Evolutionary conservation across 2,329 filamentous ascomycete genomes (phyloP).

Genomic region (Immersiporthe knoxdaviesiana): DNA sequence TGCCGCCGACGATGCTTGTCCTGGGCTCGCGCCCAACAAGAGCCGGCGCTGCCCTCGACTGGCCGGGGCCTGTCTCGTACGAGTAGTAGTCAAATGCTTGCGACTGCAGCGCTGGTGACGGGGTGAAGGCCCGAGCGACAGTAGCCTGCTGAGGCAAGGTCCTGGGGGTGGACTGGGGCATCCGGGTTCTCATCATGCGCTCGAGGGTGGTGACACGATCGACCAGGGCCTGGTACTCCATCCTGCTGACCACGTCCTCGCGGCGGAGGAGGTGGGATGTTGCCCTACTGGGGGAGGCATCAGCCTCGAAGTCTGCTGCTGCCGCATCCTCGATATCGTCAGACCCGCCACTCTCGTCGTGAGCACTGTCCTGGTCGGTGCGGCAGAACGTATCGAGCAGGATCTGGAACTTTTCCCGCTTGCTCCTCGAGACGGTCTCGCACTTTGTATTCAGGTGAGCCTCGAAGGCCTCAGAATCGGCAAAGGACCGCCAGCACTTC

Average conservation of each 20-base stretch:
- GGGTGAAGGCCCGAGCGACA: conserved; percentile 20
- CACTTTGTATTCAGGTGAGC: conserved; percentile 33
- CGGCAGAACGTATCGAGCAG: conserved; percentile 25
- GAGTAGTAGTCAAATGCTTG: conserved; percentile 24
- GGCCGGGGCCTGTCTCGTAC: conserved; percentile 3
- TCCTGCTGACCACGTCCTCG: conserved; percentile 11
- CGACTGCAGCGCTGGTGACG: conserved; percentile 16
- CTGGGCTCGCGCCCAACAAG: background rate
- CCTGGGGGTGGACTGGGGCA: conserved; percentile 18
- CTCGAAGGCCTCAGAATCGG: conserved; percentile 33
- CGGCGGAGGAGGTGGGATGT: background rate
- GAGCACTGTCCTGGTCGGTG: conserved; percentile 2
- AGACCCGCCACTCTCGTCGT: background rate
- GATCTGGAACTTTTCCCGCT: conserved; percentile 27
- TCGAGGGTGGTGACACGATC: conserved; percentile 25
- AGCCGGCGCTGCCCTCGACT: background rate
- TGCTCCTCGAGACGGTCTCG: conserved; percentile 26
- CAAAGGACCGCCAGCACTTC: conserved; percentile 39
- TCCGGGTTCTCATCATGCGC: conserved; percentile 10
- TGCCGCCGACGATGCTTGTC: conserved; percentile 6
- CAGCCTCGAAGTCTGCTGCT: conserved; percentile 13
- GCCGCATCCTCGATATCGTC: conserved; percentile 15
- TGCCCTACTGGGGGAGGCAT: background rate
- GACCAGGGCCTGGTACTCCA: conserved; percentile 23
- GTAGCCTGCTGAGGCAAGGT: conserved; percentile 19